phyloP scores from a whole-genome alignment of 2,329 filamentous ascomycete genomes.

The Ophiostoma populinum region DNA sequence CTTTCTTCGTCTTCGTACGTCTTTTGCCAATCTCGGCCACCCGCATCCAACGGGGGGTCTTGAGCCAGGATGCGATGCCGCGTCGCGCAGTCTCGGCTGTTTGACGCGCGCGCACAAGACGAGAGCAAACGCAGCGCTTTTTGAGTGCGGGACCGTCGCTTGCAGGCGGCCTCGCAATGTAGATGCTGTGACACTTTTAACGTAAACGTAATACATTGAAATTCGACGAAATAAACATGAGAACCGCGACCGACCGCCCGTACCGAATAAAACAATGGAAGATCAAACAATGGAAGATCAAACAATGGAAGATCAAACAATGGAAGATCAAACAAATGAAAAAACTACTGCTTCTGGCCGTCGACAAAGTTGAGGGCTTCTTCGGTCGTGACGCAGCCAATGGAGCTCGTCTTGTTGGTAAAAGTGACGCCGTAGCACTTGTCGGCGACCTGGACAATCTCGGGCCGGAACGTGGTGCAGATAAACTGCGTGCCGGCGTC shows the following conservation, averaged over 20 bases:
- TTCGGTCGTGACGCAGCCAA: slow-evolving; percentile 75
- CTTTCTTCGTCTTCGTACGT: slow-evolving; percentile 10
- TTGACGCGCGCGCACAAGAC: slow-evolving; percentile 17
- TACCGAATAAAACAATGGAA: not conserved
- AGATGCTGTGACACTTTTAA: slow-evolving; percentile 21
- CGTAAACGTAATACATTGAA: not conserved
- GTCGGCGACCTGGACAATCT: slow-evolving; percentile 89
- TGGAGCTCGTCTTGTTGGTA: slow-evolving; percentile 82
- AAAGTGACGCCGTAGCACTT: slow-evolving; percentile 97
- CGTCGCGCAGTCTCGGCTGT: slow-evolving; percentile 10
- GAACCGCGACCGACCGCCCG: too few species aligned
- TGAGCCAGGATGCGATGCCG: slow-evolving; percentile 17
- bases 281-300: not conserved
- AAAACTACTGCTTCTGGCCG: slow-evolving; percentile 40
- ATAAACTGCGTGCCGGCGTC: slow-evolving; percentile 68
- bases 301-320: not conserved
- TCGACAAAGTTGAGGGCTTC: slow-evolving; percentile 90
- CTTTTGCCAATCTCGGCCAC: slow-evolving; percentile 23
- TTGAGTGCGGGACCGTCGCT: slow-evolving; percentile 23
- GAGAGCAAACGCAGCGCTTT: slow-evolving; percentile 21
- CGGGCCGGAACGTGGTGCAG: slow-evolving; percentile 94
- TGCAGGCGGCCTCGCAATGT: slow-evolving; percentile 25
- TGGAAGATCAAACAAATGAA: not conserved
- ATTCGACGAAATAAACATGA: not conserved
- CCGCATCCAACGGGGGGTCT: slow-evolving; percentile 19